Conservation (phyloP, 2,329 filamentous ascomycete genomes). For the Penicillium hesseltinei region DNA sequence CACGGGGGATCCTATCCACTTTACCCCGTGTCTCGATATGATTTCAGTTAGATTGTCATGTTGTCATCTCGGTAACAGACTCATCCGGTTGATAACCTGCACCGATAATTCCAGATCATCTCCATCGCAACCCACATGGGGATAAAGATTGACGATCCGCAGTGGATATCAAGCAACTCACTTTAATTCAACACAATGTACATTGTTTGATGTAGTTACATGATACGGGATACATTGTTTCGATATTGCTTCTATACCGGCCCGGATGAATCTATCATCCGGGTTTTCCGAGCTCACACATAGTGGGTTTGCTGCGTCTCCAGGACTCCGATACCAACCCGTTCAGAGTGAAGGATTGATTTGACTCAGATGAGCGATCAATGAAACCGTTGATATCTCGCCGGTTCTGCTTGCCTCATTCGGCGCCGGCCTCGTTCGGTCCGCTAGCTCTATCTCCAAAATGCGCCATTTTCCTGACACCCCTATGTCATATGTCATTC, state of each 20-base stretch:
- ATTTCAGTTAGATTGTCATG: neutral
- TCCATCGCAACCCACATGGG: no score
- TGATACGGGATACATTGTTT: neutral
- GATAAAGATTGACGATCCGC: constrained; percentile 1
- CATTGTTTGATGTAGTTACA: neutral
- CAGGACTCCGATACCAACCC: no score
- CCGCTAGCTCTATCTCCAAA: constrained; percentile 24
- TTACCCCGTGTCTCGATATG: neutral
- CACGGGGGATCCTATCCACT: neutral
- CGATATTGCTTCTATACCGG: neutral
- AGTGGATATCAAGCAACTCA: neutral
- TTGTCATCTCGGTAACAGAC: neutral
- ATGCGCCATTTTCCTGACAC: constrained; percentile 34
- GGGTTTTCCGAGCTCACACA: neutral
- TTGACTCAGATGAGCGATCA: neutral
- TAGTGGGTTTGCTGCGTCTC: neutral
- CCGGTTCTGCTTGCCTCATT: constrained; percentile 12
- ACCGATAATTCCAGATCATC: neutral
- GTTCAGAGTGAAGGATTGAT: neutral
- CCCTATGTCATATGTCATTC: constrained; percentile 42
- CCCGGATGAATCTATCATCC: no score
- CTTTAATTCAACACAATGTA: neutral
- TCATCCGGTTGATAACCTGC: neutral
- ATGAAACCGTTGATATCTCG: constrained; percentile 12
- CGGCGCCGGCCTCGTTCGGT: neutral